Base-by-base conservation (phyloP, 805 yeast species). In the Saturnispora halmiae region DNA sequence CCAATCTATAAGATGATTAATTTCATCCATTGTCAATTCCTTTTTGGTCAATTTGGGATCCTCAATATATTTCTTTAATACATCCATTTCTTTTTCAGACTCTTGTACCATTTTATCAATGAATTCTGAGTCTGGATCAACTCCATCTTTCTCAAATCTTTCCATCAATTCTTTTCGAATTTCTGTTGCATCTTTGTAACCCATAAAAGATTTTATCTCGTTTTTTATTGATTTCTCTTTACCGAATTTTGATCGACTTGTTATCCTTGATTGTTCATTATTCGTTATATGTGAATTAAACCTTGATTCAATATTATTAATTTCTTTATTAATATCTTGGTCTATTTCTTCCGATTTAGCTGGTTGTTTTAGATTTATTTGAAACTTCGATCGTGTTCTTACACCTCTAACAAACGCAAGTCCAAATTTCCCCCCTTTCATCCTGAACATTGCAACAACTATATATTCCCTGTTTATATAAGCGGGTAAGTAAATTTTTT, bases 101-200 rank as follows among this genome's bases (percentile, higher is more conserved):
- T 50, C 50, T 20, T 47, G 47, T 7, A 58, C 52, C 46, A 59
- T 41, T 16, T 45, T 32, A 28, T 58, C 53, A 3, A 51, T 56
- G 46, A 59, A 59, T 21, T 45, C 43, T 10, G 55, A 51, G 40
- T 59, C 64, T 21, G 50, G 51, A 4, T 59, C 64, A 14, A 58
- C 32, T 2, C 56, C 55, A 40, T 53, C 59, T 10, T 37, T 26
- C 28, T 45, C 42, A 33, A 59, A 58, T 28, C 46, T 47, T 11
- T 36, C 36, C 24, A 45, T 51, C 14, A 59, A 33, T 31, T 56
- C 60, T 21, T 47, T 34, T 28, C 50, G 55, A 6, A 59, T 56
- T 29, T 51, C 48, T 8, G 53, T 52, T 0, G 62, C 53, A 2
- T 51, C 44, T 42, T 58, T 55, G 29, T 39, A 46, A 19, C 43